Conservation (phyloP, 805 yeast species). For the Candida jianshihensis region DNA sequence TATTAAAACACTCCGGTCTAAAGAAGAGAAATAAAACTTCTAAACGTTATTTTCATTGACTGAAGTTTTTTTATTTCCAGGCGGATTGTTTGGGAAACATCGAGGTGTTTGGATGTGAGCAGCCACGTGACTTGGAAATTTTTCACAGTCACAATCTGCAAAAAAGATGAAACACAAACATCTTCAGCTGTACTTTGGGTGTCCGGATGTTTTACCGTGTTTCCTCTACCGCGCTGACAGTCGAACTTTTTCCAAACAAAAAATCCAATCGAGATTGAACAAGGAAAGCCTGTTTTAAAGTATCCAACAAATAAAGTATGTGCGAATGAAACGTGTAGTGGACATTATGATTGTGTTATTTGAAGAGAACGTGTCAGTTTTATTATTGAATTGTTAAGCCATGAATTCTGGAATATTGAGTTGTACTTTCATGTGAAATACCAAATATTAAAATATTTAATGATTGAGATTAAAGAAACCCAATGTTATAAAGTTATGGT, state of each 20-base stretch:
- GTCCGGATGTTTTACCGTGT: conserved; percentile 9
- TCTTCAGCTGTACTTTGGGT: background rate
- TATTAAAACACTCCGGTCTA: conserved; percentile 87
- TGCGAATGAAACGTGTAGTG: too few relatives aligned
- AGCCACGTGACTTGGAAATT: background rate
- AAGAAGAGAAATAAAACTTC: conserved; percentile 6
- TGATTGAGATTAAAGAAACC: too few relatives aligned
- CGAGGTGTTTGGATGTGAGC: background rate
- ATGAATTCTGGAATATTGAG: too few relatives aligned
- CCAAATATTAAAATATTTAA: too few relatives aligned
- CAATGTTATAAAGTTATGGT: too few relatives aligned
- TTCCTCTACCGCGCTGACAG: conserved; percentile 4
- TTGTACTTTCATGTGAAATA: too few relatives aligned
- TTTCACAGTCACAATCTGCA: conserved; percentile 1
- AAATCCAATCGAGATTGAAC: background rate
- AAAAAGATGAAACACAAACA: background rate
- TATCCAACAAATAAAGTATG: conserved; percentile 1
- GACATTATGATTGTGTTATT: too few relatives aligned
- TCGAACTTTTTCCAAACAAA: conserved; percentile 1
- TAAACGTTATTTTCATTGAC: conserved; percentile 1
- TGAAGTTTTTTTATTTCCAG: conserved; percentile 3
- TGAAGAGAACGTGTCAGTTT: too few relatives aligned
- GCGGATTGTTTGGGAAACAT: background rate
- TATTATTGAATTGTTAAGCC: too few relatives aligned
- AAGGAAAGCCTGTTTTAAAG: background rate